A percentile compares a stretch with the other conserved stretches of the same genome.
These are phyloP conservation scores for Arachnomyces sp. DNA, from an alignment of 2,329 filamentous ascomycete genomes.

Conservation along the genomic window DNA sequence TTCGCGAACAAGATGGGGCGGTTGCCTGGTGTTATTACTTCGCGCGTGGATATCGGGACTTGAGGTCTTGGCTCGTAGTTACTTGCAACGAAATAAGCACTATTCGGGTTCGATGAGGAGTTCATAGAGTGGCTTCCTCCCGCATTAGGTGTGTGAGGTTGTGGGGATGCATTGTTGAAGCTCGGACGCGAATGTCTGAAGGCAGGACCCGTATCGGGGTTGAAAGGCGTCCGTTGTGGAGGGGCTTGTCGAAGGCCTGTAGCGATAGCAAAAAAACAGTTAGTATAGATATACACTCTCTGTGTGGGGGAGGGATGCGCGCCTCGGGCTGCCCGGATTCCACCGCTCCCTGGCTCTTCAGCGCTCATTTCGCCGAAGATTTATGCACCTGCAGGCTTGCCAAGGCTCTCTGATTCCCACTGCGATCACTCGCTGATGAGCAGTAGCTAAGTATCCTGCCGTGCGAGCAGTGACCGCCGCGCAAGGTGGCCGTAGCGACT, in stretches of 20 bases:
- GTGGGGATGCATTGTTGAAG: neutral
- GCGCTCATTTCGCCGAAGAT: neutral
- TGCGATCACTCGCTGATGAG: no score
- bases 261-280: neutral
- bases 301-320: neutral
- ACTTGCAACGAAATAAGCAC: constrained; percentile 23
- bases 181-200: constrained; percentile 2
- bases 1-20: constrained; percentile 29
- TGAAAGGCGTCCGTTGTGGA: constrained; percentile 1
- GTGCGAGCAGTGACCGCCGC: no score
- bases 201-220: neutral
- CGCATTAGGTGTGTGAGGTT: no score
- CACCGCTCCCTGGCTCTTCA: neutral
- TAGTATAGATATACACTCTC: neutral
- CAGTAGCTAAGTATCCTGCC: no score
- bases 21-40: constrained; percentile 36
- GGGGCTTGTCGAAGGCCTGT: constrained; percentile 4
- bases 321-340: neutral
- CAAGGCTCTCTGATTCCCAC: no score
- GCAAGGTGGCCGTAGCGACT: no score
- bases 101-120: constrained; percentile 24
- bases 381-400: neutral
- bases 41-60: constrained; percentile 32
- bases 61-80: constrained; percentile 33
- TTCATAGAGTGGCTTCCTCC: constrained; percentile 11